Evolutionary conservation across 164 flowering plant species (phyloP).

Genomic region (Aristolochia californica): DNA sequence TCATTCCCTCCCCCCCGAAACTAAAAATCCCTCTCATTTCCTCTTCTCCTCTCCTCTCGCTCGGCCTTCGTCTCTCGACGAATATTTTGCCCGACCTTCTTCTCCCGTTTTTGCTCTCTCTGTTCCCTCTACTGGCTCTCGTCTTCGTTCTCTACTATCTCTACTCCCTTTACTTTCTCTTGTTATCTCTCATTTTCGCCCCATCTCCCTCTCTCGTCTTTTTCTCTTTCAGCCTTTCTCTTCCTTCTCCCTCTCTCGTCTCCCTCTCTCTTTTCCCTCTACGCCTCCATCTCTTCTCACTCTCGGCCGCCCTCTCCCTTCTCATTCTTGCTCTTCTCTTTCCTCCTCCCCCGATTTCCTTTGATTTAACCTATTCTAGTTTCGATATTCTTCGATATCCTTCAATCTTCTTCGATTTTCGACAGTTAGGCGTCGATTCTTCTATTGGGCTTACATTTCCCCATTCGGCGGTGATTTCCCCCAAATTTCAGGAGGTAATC

Average conservation of each 20-base stretch:
- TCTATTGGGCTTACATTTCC: too few relatives aligned
- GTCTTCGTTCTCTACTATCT: neutral
- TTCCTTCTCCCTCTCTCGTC: neutral
- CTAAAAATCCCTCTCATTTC: too few relatives aligned
- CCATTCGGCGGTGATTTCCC: too few relatives aligned
- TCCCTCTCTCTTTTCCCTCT: neutral
- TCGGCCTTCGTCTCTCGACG: neutral
- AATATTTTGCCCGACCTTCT: neutral
- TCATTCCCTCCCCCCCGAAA: too few relatives aligned
- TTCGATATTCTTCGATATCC: neutral
- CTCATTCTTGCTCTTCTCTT: neutral
- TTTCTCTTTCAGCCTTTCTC: neutral
- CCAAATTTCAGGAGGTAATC: too few relatives aligned
- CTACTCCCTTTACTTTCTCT: neutral
- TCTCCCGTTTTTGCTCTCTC: neutral
- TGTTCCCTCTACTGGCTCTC: neutral
- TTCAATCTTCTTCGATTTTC: neutral
- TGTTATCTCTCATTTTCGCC: neutral
- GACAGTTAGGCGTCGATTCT: too few relatives aligned
- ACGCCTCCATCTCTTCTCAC: neutral
- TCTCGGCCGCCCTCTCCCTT: neutral
- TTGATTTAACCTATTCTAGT: neutral
- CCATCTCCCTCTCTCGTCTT: neutral
- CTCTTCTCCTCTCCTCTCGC: neutral
- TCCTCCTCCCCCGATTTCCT: neutral